Evolutionary conservation across 768 basidiomycete species (phyloP).

Genomic region (Suillus placidus): DNA sequence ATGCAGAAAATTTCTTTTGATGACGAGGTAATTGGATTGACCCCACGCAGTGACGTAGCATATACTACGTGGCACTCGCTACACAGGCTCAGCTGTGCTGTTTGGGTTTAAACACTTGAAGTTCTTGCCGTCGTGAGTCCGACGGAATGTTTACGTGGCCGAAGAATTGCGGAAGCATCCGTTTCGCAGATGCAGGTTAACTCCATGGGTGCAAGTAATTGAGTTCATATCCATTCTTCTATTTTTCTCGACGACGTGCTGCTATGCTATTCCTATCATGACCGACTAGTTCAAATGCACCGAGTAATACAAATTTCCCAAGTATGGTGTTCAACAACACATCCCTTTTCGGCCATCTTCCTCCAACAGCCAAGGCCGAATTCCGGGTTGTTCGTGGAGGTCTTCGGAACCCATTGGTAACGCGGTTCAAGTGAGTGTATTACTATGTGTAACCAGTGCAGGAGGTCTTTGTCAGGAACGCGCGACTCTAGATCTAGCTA

Average conservation of each 20-base stretch:
- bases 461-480: background rate
- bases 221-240: background rate
- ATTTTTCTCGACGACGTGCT: background rate
- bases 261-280: background rate
- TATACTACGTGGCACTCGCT: background rate
- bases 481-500: background rate
- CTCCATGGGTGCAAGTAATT: background rate
- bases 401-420: background rate
- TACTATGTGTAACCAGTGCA: background rate
- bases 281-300: background rate
- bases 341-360: background rate
- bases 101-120: background rate
- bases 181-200: background rate
- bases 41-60: constrained; percentile 5
- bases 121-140: no score
- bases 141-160: background rate
- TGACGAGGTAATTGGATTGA: background rate
- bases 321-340: background rate
- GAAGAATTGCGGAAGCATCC: background rate
- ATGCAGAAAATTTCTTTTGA: background rate
- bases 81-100: background rate
- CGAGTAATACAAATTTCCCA: background rate
- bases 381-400: background rate
- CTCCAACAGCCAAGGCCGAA: background rate
- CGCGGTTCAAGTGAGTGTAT: background rate